These are phyloP conservation scores for Lignosus rhinocerotis DNA, from an alignment of 1,284 basidiomycete species.

Conservation along the genomic window DNA sequence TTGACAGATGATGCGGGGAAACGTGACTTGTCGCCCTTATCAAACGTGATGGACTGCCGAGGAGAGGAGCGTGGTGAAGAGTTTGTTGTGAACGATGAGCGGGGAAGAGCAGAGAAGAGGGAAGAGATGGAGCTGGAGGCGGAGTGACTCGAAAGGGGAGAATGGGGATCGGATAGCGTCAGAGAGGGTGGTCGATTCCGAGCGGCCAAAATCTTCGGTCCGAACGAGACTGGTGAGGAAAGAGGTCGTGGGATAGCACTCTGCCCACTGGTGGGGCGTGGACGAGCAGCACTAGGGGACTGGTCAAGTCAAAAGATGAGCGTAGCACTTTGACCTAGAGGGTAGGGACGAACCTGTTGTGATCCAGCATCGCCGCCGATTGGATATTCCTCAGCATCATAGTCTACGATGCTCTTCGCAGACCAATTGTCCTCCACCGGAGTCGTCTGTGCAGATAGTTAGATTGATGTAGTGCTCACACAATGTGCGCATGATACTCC, in stretches of 20 bases:
- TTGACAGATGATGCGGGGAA: slow-evolving; percentile 19
- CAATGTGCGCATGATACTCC: background rate
- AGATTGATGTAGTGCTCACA: background rate
- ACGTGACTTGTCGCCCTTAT: slow-evolving; percentile 18
- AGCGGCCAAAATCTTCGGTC: background rate
- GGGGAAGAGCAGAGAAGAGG: slow-evolving; percentile 21
- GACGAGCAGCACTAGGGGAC: slow-evolving; percentile 3
- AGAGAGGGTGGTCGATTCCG: slow-evolving; percentile 18
- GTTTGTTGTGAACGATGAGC: slow-evolving; percentile 16
- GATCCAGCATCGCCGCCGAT: slow-evolving; percentile 4
- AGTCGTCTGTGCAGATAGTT: slow-evolving; percentile 5
- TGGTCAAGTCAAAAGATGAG: background rate
- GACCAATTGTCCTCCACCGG: slow-evolving; percentile 21
- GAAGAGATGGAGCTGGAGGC: slow-evolving; percentile 19
- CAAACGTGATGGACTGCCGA: slow-evolving; percentile 13
- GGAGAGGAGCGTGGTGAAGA: slow-evolving; percentile 18
- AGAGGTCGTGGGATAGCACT: slow-evolving; percentile 15
- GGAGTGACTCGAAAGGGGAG: slow-evolving; percentile 17
- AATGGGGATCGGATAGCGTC: slow-evolving; percentile 6
- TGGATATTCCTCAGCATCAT: background rate
- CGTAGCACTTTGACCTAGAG: background rate
- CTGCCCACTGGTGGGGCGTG: slow-evolving; percentile 12
- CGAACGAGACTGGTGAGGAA: slow-evolving; percentile 16
- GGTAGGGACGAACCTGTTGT: slow-evolving; percentile 4
- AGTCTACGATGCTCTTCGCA: slow-evolving; percentile 20